Evolutionary conservation across 495 filamentous ascomycete species (phyloP).

Genomic region (Neurospora tetraspora): DNA sequence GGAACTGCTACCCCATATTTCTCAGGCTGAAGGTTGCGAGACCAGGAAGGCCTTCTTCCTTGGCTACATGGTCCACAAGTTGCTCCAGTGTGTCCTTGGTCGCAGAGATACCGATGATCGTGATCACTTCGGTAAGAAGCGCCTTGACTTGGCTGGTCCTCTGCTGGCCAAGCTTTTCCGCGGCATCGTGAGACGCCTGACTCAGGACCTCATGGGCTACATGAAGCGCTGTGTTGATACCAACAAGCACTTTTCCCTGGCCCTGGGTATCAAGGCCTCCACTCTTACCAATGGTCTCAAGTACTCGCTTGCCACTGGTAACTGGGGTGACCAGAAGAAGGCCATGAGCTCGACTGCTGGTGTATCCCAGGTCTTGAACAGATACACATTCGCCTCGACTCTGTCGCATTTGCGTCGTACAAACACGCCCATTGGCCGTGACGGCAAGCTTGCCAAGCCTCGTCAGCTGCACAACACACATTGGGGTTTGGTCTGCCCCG

Average conservation of each 20-base stretch:
- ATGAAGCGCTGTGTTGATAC: slow-evolving; percentile 85
- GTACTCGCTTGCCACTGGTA: slow-evolving; percentile 96
- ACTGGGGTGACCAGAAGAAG: slow-evolving; percentile 99
- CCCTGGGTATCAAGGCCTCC: slow-evolving; percentile 79
- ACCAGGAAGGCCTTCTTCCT: slow-evolving; percentile 97
- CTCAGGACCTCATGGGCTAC: slow-evolving; percentile 78
- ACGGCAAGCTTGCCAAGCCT: slow-evolving; percentile 97
- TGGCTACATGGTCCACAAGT: slow-evolving; percentile 94
- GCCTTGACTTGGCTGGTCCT: slow-evolving; percentile 89
- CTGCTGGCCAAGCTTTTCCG: slow-evolving; percentile 90
- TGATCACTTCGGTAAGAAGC: slow-evolving; percentile 99
- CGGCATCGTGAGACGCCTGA: slow-evolving; percentile 73
- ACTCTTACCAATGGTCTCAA: slow-evolving; percentile 89
- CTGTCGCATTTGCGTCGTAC: slow-evolving; percentile 93
- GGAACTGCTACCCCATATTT: slow-evolving; percentile 93
- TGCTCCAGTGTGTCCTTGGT: slow-evolving; percentile 84
- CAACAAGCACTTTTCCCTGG: slow-evolving; percentile 77
- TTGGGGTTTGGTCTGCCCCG: slow-evolving; percentile 96
- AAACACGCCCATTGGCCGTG: slow-evolving; percentile 94
- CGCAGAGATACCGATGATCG: slow-evolving; percentile 89
- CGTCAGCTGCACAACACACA: slow-evolving; percentile 98
- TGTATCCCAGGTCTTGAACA: slow-evolving; percentile 95
- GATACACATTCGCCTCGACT: slow-evolving; percentile 94
- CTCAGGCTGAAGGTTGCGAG: slow-evolving; percentile 90
- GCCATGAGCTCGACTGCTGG: slow-evolving; percentile 86